Conservation (phyloP, 352 stramenopile species). For the Stephanocyclus meneghinianus region DNA sequence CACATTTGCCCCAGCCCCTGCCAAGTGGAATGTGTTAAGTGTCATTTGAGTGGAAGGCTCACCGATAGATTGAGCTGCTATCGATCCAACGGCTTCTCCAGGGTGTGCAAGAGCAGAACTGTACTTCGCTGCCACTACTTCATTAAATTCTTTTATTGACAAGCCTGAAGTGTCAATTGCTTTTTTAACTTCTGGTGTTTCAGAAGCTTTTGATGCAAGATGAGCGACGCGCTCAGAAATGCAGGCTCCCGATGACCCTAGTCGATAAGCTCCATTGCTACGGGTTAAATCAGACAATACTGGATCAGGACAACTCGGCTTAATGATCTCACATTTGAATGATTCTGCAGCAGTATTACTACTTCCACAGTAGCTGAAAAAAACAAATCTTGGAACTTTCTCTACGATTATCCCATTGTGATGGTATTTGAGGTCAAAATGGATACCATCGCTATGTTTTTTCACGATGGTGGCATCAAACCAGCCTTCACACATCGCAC, state of each 20-base stretch:
- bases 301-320: conserved; percentile 65
- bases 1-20: conserved; percentile 98
- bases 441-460: conserved; percentile 46
- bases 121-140: conserved; percentile 97
- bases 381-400: conserved; percentile 70
- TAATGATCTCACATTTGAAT: conserved; percentile 70
- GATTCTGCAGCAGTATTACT: conserved; percentile 48
- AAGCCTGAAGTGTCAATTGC: conserved; percentile 65
- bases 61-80: conserved; percentile 97
- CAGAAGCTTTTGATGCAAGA: conserved; percentile 55
- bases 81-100: conserved; percentile 97
- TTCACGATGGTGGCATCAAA: conserved; percentile 75
- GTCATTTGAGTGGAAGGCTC: conserved; percentile 99
- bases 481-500: conserved; percentile 76
- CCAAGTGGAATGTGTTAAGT: conserved; percentile 99
- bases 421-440: conserved; percentile 78
- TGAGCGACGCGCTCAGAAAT: conserved; percentile 78
- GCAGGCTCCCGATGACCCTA: conserved; percentile 76
- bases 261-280: conserved; percentile 50
- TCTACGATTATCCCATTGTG: conserved; percentile 64
- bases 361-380: conserved; percentile 66
- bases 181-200: conserved; percentile 66
- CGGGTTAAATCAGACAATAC: conserved; percentile 59
- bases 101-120: conserved; percentile 92
- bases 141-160: conserved; percentile 84